Evolutionary conservation across 2,329 filamentous ascomycete species (phyloP), one percentile per base, ranked within the genome.

Genomic region (Alternaria brassicicola): DNA sequence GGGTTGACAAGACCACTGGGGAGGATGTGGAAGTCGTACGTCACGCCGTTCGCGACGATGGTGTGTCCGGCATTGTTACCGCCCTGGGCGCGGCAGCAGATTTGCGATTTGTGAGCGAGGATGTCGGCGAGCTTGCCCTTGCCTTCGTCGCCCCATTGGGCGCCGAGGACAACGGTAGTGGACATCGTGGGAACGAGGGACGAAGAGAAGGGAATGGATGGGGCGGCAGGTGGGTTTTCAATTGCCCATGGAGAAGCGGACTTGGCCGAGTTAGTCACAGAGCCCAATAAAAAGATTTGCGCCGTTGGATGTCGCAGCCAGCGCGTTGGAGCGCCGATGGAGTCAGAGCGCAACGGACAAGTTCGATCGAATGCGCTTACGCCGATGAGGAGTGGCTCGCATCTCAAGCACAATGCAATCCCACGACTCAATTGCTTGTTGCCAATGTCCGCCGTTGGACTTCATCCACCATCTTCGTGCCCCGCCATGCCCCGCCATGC

Each of bases 1-100:
- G 89, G 88, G 73, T 89, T 91, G 65, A 93, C 82, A 60, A 93
- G 84, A 59, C 91, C 91, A 55, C 86, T 90, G 23, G 76, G 74
- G 25, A 78, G 71, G 65, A 79, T 78, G 61, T 78, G 76, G 65
- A 76, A 77, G 55, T 78, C 75, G 68, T 78, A 78, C 23, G 83
- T 85, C 66, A 80, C 66, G 51, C 80, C 79, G 61, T 80, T 76
- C 66, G 79, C 74, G 67, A 79, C 75, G 53, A 78, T 78, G 52
- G 76, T 79, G 63, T 78, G 76, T 52, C 77, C 77, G 46, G 85
- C 86, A 76, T 88, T 88, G 76, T 88, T 86, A 50, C 86, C 86
- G 54, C 85, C 85, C 65, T 84, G 82, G 53, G 84, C 84, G 65
- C 85, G 81, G 67, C 84, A 85, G 78, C 84, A 87, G 65, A 87